Evolutionary conservation across 1,284 basidiomycete genomes (phyloP), one percentile per base, ranked within the genome.

Genomic region (Cryptococcus jaspeensis): DNA sequence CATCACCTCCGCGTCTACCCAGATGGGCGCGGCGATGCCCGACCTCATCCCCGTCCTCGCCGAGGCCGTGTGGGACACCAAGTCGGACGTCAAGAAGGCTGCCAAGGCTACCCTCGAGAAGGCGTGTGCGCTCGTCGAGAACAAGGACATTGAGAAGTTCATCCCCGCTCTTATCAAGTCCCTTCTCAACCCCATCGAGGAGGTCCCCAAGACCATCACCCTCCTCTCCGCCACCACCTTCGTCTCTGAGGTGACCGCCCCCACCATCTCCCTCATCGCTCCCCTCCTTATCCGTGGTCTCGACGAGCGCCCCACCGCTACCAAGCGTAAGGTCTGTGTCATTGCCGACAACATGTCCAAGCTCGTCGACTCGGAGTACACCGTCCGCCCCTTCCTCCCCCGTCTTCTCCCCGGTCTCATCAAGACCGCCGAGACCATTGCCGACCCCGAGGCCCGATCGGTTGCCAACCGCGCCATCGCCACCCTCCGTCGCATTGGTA

Each of bases 241-340:
- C 87, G 96, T 99, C 87, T 92, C 94, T 62, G 96, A 99, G 84
- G 96, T 99, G 81, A 96, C 99, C 79, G 94, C 95, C 62, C 87
- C 96, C 61, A 99, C 96, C 66, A 89, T 99, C 70, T 97, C 96
- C 67, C 88, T 99, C 69, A 98, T 99, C 92, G 95, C 95, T 60
- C 96, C 95, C 71, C 88, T 99, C 45, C 84, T 99, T 62, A 86
- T 90, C 63, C 92, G 96, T 84, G 96, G 96, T 87, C 85, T 98
- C 66, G 84, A 80, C 66, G 93, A 97, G 84, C 94, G 95, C 82
- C 84, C 90, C 61, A 97, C 93, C 62, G 87, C 93, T 62, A 95
- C 87, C 68, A 94, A 95, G 84, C 92, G 94, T 69, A 96, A 93
- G 83, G 92, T 96, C 71, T 92, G 91, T 72, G 92, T 96, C 73